These are phyloP conservation scores for Mallotus japonicus DNA, from an alignment of 441 rosid species.

Conservation along the genomic window DNA sequence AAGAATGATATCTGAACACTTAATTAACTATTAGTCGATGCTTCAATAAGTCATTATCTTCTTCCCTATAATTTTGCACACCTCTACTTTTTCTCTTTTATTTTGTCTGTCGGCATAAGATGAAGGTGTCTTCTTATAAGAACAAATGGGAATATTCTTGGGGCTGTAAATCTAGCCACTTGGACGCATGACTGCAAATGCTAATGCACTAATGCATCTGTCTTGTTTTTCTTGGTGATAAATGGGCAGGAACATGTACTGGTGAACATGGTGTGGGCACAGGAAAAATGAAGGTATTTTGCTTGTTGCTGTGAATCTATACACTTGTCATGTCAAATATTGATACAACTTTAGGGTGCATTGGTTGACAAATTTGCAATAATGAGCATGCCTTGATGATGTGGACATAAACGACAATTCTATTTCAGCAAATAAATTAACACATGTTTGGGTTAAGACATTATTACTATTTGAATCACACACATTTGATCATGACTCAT, in stretches of 20 bases:
- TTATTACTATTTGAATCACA: not conserved
- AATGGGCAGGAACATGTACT: conserved; percentile 77
- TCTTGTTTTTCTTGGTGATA: conserved; percentile 3
- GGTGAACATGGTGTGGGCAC: conserved; percentile 99
- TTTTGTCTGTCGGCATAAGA: not conserved
- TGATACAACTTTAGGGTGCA: not conserved
- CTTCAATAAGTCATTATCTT: not conserved
- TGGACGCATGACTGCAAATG: conserved; percentile 1
- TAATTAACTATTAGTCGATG: conserved; percentile 1
- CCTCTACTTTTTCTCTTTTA: not conserved
- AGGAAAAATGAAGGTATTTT: conserved; percentile 92
- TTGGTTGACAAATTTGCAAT: not conserved
- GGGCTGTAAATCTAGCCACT: not conserved
- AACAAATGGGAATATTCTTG: not conserved
- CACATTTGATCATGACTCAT: not conserved
- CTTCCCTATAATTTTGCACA: not conserved
- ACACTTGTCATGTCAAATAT: not conserved
- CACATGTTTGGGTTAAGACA: not conserved
- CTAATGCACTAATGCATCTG: conserved; percentile 13
- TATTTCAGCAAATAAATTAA: not conserved
- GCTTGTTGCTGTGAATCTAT: not conserved
- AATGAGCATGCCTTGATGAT: not conserved
- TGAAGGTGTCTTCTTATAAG: not conserved
- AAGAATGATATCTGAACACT: not conserved
- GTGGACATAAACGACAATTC: not conserved